These are phyloP conservation scores for Cercospora beticola DNA, from an alignment of 2,329 filamentous ascomycete genomes.

Conservation along the genomic window DNA sequence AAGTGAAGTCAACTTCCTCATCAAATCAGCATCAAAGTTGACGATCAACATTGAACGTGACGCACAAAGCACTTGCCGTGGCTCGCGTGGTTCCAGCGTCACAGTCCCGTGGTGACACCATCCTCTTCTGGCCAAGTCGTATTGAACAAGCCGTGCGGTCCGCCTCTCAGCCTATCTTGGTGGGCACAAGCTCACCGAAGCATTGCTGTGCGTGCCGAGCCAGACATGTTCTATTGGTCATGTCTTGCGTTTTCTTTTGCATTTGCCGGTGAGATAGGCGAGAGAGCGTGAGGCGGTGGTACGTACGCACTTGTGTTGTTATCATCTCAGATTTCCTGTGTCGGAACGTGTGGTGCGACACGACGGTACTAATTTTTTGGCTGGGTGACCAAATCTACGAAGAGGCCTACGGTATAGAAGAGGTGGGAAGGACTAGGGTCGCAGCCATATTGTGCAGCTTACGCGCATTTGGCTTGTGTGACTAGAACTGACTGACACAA, in stretches of 20 bases:
- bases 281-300: not conserved
- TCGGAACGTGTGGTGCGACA: not conserved
- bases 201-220: not conserved
- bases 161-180: not conserved
- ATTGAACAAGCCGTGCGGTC: not conserved
- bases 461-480: not conserved
- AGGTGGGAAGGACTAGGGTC: not conserved
- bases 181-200: constrained; percentile 3
- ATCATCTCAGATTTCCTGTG: not conserved
- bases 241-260: not conserved
- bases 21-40: not conserved
- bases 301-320: not conserved
- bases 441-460: not conserved
- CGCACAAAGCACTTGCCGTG: not conserved
- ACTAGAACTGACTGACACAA: not conserved
- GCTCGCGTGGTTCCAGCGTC: not conserved
- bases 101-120: not conserved
- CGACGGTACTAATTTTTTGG: not conserved
- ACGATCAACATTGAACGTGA: not conserved
- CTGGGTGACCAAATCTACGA: not conserved
- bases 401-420: not conserved
- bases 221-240: not conserved
- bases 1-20: not conserved
- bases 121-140: constrained; percentile 8
- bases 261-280: not conserved